Evolutionary conservation across 2,329 filamentous ascomycete genomes (phyloP).

Genomic region (Salinomyces thailandicus): DNA sequence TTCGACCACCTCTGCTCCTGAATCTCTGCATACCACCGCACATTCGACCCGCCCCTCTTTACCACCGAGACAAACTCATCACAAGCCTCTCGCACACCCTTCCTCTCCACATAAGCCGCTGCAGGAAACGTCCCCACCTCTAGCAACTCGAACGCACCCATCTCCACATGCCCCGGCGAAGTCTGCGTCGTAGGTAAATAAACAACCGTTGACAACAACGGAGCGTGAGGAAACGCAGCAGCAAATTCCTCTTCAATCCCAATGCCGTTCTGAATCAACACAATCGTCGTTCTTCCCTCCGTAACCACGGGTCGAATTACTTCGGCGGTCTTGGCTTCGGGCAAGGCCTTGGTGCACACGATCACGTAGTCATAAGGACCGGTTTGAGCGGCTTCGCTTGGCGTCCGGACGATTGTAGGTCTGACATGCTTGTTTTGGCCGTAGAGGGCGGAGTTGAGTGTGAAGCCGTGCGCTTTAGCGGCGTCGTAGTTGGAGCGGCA

Average conservation of each 20-base stretch:
- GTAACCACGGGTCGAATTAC: constrained; percentile 32
- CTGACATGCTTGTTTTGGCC: constrained; percentile 26
- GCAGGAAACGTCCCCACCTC: constrained; percentile 42
- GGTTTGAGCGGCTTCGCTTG: constrained; percentile 25
- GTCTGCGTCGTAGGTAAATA: constrained; percentile 45
- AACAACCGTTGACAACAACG: constrained; percentile 43
- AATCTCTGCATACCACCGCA: constrained; percentile 41
- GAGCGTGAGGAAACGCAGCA: constrained; percentile 38
- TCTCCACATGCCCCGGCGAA: constrained; percentile 37
- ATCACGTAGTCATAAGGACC: constrained; percentile 38
- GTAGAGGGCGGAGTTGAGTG: constrained; percentile 31
- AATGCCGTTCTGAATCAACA: constrained; percentile 53
- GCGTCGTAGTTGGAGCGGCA: constrained; percentile 38
- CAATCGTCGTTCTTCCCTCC: constrained; percentile 40
- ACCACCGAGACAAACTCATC: constrained; percentile 5
- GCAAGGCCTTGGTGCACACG: constrained; percentile 38
- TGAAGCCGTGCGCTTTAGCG: constrained; percentile 32
- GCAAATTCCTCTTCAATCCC: constrained; percentile 48
- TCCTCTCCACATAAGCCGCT: constrained; percentile 2
- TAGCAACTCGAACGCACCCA: constrained; percentile 38
- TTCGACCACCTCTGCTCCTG: constrained; percentile 51
- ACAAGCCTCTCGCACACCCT: not conserved
- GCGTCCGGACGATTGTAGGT: constrained; percentile 27
- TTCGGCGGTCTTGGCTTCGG: constrained; percentile 25
- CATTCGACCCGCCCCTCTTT: constrained; percentile 34